Evolutionary conservation across 2,329 filamentous ascomycete genomes (phyloP).

Genomic region (Knufia petricola): DNA sequence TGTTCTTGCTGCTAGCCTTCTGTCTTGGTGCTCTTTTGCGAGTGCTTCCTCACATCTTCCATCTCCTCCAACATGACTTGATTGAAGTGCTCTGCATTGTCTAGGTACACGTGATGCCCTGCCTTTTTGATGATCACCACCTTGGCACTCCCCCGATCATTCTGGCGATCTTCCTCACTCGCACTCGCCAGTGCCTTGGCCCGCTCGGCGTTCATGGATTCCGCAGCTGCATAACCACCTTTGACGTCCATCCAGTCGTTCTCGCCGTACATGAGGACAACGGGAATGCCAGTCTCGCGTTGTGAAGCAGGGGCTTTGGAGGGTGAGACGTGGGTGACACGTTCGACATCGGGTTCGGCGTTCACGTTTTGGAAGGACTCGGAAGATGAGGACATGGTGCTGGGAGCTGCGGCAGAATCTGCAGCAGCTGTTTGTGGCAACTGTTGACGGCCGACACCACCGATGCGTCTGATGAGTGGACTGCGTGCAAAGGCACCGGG

Average conservation of each 20-base stretch:
- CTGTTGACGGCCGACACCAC: constrained; percentile 70
- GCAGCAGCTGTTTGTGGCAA: constrained; percentile 24
- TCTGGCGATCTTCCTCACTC: constrained; percentile 56
- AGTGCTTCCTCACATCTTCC: constrained; percentile 42
- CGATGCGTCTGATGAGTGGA: constrained; percentile 78
- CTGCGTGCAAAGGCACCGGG: constrained; percentile 85
- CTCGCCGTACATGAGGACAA: constrained; percentile 94
- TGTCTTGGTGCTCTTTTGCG: too few species aligned
- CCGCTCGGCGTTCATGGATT: constrained; percentile 64
- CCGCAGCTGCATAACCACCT: constrained; percentile 69
- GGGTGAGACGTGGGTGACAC: constrained; percentile 19
- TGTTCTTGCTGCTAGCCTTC: too few species aligned
- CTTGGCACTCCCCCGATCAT: constrained; percentile 71
- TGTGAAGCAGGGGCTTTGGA: constrained; percentile 17
- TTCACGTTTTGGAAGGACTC: not conserved
- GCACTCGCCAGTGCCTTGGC: constrained; percentile 50
- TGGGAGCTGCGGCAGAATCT: constrained; percentile 15
- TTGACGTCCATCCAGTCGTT: constrained; percentile 98
- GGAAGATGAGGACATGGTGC: constrained; percentile 4
- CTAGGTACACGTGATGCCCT: constrained; percentile 63
- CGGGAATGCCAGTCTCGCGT: constrained; percentile 60
- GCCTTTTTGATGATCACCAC: constrained; percentile 67
- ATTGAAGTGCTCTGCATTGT: constrained; percentile 63
- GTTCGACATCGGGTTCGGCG: too few species aligned
- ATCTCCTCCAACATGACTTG: constrained; percentile 55